Percentiles rank a stretch among this genome's conserved stretches.
phyloP scores from a whole-genome alignment of 2,329 filamentous ascomycete genomes.

The Fusarium sp. region DNA sequence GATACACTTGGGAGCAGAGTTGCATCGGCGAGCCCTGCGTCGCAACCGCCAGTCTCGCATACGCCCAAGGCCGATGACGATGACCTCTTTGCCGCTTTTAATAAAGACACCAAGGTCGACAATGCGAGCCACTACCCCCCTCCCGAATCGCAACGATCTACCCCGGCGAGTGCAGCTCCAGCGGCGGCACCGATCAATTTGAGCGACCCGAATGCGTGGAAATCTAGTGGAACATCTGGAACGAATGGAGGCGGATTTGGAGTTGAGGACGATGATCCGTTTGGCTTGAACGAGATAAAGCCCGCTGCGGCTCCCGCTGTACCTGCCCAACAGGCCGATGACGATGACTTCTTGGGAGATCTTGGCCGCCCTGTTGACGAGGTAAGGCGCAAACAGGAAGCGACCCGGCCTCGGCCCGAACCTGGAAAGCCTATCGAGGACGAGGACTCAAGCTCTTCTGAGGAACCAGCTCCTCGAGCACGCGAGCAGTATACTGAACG shows the following conservation, averaged over 20 bases:
- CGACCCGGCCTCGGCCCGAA: slow-evolving; percentile 60
- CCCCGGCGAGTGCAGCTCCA: slow-evolving; percentile 57
- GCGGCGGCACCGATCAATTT: slow-evolving; percentile 63
- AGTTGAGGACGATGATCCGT: slow-evolving; percentile 88
- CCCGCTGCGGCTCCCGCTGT: slow-evolving; percentile 53
- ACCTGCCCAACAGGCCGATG: slow-evolving; percentile 58
- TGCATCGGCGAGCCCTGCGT: slow-evolving; percentile 57
- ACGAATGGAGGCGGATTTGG: slow-evolving; percentile 57
- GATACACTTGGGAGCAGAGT: slow-evolving; percentile 75
- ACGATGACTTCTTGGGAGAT: slow-evolving; percentile 77
- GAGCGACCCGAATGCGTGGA: slow-evolving; percentile 69
- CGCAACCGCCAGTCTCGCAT: slow-evolving; percentile 40
- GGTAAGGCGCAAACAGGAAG: slow-evolving; percentile 65
- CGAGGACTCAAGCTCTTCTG: slow-evolving; percentile 63
- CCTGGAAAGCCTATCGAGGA: slow-evolving; percentile 71
- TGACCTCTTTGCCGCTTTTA: slow-evolving; percentile 78
- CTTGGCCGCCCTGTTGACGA: slow-evolving; percentile 76
- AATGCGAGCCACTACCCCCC: slow-evolving; percentile 74
- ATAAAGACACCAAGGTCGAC: slow-evolving; percentile 76
- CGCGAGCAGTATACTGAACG: slow-evolving; percentile 44
- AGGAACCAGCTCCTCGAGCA: slow-evolving; percentile 54
- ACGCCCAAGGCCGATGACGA: slow-evolving; percentile 64
- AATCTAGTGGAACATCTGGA: slow-evolving; percentile 45
- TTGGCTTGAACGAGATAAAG: slow-evolving; percentile 80
- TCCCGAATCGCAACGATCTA: slow-evolving; percentile 59